Evolutionary conservation across 1,284 basidiomycete genomes (phyloP).

Genomic region (Irpex sp.): DNA sequence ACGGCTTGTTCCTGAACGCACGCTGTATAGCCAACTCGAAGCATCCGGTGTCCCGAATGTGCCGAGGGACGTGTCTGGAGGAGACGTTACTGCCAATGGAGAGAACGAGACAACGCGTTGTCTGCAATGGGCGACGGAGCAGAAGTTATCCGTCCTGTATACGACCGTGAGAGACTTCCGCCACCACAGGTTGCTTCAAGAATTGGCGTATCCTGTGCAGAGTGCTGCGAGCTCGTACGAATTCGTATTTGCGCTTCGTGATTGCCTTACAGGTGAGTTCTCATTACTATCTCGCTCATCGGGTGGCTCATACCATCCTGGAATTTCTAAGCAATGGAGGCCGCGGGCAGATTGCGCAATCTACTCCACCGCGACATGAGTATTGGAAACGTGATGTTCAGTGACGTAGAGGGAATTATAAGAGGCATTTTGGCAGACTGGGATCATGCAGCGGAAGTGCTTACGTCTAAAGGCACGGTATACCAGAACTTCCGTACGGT

Average conservation of each 20-base stretch:
- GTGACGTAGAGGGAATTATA: not conserved
- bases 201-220: not conserved
- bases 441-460: not conserved
- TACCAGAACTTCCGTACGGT: not conserved
- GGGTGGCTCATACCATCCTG: too few species aligned
- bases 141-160: too few species aligned
- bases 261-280: not conserved
- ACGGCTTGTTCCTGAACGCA: not conserved
- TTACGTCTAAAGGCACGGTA: not conserved
- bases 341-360: not conserved
- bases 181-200: too few species aligned
- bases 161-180: too few species aligned
- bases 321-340: not conserved
- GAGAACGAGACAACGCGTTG: too few species aligned
- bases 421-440: not conserved
- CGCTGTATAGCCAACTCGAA: not conserved
- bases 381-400: not conserved
- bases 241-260: not conserved
- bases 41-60: not conserved
- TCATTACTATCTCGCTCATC: not conserved
- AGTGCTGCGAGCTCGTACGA: not conserved
- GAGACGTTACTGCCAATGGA: too few species aligned
- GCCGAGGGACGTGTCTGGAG: too few species aligned
- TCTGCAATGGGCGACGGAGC: too few species aligned
- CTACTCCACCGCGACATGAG: conserved; percentile 3